Percentiles rank a stretch among this genome's conserved stretches.
Conservation (phyloP, 2,329 filamentous ascomycete genomes). For the Apiospora rasikravindrae region DNA sequence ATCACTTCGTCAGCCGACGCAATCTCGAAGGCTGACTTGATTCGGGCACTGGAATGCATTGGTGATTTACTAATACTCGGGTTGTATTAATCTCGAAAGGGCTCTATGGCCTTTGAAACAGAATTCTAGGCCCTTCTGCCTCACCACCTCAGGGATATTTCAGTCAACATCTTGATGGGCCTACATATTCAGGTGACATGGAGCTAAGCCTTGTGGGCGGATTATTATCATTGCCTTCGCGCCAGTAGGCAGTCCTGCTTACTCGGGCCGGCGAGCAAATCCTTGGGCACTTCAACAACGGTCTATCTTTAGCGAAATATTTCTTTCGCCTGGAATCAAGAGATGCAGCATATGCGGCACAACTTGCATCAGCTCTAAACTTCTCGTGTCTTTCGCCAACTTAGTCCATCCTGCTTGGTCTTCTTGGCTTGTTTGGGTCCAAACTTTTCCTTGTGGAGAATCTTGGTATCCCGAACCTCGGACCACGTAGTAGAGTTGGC, state of each 20-base stretch:
- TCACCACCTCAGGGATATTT: not conserved
- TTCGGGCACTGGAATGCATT: not conserved
- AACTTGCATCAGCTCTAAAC: not conserved
- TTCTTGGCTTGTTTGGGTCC: not conserved
- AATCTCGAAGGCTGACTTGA: not conserved
- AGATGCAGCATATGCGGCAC: not conserved
- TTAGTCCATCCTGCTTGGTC: not conserved
- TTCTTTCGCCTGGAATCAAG: not conserved
- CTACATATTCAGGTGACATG: not conserved
- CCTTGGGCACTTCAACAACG: not conserved
- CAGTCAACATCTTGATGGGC: not conserved
- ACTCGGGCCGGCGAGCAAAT: not conserved
- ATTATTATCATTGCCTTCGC: not conserved
- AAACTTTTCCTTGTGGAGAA: not conserved
- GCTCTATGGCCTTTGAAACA: not conserved
- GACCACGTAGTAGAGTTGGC: not conserved
- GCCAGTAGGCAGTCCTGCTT: not conserved
- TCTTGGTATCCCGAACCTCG: not conserved
- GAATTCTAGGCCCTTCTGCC: not conserved
- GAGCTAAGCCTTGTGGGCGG: not conserved
- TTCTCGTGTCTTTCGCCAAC: not conserved
- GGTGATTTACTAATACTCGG: constrained; percentile 2
- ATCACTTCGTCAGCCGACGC: not conserved
- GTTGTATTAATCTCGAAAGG: not conserved
- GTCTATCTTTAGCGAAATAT: not conserved